Conservation (phyloP, 2,329 filamentous ascomycete genomes). For the Sphaceloma murrayae region DNA sequence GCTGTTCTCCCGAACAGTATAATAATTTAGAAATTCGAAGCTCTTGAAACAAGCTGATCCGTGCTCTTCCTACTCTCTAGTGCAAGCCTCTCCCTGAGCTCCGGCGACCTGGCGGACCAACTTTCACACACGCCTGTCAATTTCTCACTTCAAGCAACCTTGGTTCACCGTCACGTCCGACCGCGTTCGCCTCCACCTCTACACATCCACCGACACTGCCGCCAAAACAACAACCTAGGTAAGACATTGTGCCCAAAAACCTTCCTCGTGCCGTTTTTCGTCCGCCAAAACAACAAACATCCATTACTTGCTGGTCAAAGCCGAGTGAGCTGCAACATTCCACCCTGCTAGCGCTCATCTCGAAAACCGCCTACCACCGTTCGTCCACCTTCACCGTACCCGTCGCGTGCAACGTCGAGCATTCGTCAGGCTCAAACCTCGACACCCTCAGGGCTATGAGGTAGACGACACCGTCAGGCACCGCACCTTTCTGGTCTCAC, state of each 20-base stretch:
- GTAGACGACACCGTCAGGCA: background rate
- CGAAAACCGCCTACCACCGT: slow-evolving; percentile 15
- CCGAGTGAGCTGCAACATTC: slow-evolving; percentile 9
- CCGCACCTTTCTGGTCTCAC: slow-evolving; percentile 4
- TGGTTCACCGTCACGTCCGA: slow-evolving; percentile 14
- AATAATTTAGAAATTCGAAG: slow-evolving; percentile 2
- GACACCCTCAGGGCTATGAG: slow-evolving; percentile 1
- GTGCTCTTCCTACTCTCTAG: slow-evolving; percentile 13
- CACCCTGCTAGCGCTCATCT: slow-evolving; percentile 10
- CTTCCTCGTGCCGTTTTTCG: background rate
- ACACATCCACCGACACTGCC: background rate
- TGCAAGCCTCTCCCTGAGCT: slow-evolving; percentile 11
- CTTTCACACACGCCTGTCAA: slow-evolving; percentile 4
- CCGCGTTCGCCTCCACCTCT: slow-evolving; percentile 7
- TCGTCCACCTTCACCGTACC: slow-evolving; percentile 9
- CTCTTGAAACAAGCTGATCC: slow-evolving; percentile 14
- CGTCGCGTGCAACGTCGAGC: slow-evolving; percentile 10
- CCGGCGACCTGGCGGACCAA: slow-evolving; percentile 14
- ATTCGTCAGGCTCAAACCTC: slow-evolving; percentile 3
- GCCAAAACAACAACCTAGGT: slow-evolving; percentile 11
- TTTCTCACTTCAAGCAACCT: slow-evolving; percentile 10
- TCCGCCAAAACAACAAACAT: slow-evolving; percentile 6
- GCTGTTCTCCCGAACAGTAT: no score
- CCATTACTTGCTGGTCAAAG: background rate
- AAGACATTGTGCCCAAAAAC: slow-evolving; percentile 7